These are phyloP conservation scores for Phialophora tarda DNA, from an alignment of 2,329 filamentous ascomycete genomes.

Conservation along the genomic window DNA sequence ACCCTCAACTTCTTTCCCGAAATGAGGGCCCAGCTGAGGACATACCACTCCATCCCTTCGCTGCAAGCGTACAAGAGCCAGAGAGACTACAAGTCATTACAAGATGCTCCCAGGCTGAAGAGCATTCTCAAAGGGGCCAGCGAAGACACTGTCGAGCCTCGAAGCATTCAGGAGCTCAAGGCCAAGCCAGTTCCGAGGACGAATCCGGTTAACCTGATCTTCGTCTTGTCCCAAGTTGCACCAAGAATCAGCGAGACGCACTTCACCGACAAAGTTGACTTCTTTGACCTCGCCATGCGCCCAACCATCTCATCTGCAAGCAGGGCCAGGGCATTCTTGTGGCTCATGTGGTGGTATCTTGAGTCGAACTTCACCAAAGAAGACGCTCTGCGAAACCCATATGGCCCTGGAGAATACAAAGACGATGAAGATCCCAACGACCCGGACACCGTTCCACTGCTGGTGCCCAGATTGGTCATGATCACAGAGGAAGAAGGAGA, in stretches of 20 bases:
- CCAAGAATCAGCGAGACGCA: conserved; percentile 91
- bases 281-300: conserved; percentile 96
- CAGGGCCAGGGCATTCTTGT: conserved; percentile 85
- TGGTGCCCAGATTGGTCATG: conserved; percentile 55
- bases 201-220: conserved; percentile 96
- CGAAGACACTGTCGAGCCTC: conserved; percentile 86
- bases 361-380: conserved; percentile 86
- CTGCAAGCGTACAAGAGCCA: conserved; percentile 93
- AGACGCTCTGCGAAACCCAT: conserved; percentile 87
- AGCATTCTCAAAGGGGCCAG: conserved; percentile 97
- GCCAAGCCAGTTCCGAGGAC: conserved; percentile 72
- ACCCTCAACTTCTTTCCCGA: conserved; percentile 98
- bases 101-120: conserved; percentile 93
- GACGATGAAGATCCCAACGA: conserved; percentile 41
- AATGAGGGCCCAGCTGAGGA: conserved; percentile 96
- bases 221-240: conserved; percentile 87
- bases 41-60: conserved; percentile 96
- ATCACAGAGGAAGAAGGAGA: conserved; percentile 58
- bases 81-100: conserved; percentile 95
- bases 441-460: conserved; percentile 53
- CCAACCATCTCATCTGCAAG: conserved; percentile 80
- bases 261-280: conserved; percentile 83
- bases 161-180: conserved; percentile 82
- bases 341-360: conserved; percentile 99
- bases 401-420: conserved; percentile 62